These are phyloP conservation scores for Fusarium sp. DNA, from an alignment of 2,329 filamentous ascomycete genomes.

Conservation along the genomic window DNA sequence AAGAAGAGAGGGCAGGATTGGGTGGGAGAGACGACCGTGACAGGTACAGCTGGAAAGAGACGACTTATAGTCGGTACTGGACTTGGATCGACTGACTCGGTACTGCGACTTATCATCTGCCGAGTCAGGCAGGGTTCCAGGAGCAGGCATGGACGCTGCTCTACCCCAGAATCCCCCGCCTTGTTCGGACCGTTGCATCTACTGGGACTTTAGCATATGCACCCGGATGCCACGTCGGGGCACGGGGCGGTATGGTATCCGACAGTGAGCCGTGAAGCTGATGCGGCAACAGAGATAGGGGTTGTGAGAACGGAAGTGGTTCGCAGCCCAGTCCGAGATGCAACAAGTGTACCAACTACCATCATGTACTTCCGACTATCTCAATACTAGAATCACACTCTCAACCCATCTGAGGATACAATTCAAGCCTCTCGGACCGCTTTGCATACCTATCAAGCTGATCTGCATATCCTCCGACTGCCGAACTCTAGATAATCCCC, in stretches of 20 bases:
- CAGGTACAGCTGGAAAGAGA: not conserved
- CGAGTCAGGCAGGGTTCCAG: not conserved
- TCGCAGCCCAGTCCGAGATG: not conserved
- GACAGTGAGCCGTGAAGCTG: not conserved
- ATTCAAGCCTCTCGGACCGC: not conserved
- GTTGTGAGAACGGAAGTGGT: not conserved
- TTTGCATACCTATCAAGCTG: not conserved
- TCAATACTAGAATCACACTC: not conserved
- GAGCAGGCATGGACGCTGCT: not conserved
- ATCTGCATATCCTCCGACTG: not conserved
- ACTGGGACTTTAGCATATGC: not conserved
- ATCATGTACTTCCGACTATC: not conserved
- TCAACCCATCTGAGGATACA: not conserved
- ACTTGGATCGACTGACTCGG: not conserved
- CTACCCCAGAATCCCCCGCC: not conserved
- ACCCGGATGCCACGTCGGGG: not conserved
- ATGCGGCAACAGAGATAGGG: not conserved
- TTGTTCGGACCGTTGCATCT: not conserved
- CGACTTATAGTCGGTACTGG: not conserved
- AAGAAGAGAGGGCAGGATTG: not conserved
- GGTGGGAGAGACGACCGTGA: not conserved
- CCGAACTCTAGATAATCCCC: not conserved
- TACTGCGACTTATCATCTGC: not conserved
- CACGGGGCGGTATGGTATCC: not conserved
- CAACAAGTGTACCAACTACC: not conserved